Evolutionary conservation across 305 asterid genomes (phyloP), one percentile per base, ranked within the genome.

Genomic region (Fraxinus latifolia): DNA sequence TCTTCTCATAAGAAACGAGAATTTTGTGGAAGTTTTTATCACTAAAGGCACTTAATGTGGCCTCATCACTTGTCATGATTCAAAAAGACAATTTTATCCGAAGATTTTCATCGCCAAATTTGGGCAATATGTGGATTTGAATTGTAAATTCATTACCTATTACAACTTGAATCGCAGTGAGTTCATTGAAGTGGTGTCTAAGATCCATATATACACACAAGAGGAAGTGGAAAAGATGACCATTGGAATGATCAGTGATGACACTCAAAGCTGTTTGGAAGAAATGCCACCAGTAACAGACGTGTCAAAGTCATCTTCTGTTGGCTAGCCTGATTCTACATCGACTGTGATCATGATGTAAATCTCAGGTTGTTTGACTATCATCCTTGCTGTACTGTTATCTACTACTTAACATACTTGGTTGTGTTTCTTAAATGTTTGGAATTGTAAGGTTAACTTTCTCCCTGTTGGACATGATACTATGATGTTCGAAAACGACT

Each of bases 201-300:
- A 94, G 94, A 96, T 96, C 88, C 99, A 96, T 50, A 87, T 96
- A 84, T 92, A 90, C 90, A 93, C 99, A 5, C 91, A 88, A 85
- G 99, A 93, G 75, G 99, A 96, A 84, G 97, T 95, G 85, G 97
- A 94, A 91, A 94, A 93, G 87, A 87, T 96, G 94, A 91, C 85
- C 15, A 83, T 93, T 6, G 97, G 94, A 21, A 87, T 88, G 89
- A 88, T 91, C 78, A 90, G 95, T 4, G 99, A 96, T 14, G 99
- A 96, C 89, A 91, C 97, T 44, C 93, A 91, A 76, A 96, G 99
- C 89, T 94, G 98, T 83, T 81, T 94, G 92, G 99, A 93, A 75
- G 98, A 94, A 89, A 95, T 95, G 8, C 93, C 92, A 1, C 84
- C 89, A 0, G 33, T 85, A 74, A 11, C 81, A 80, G 98, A 94